Conservation (phyloP, 2,329 filamentous ascomycete species). For the Cordyceps javanica region DNA sequence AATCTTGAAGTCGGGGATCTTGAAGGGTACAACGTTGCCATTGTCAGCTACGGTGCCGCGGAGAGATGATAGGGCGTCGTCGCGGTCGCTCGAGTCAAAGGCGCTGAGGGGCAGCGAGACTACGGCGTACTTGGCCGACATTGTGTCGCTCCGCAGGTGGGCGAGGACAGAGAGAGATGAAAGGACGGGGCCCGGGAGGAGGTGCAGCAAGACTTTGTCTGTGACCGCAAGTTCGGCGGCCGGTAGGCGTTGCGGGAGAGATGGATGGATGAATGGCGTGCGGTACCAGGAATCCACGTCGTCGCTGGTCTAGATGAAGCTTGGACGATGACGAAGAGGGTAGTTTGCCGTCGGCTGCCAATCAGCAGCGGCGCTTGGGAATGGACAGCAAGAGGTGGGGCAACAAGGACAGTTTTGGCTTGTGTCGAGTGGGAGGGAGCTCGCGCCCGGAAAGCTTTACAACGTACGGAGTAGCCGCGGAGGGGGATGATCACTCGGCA, state of each 20-base stretch:
- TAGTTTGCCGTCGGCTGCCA: background rate
- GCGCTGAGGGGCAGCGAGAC: conserved; percentile 86
- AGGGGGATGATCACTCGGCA: too few species aligned
- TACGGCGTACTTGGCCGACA: conserved; percentile 69
- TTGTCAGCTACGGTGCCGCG: conserved; percentile 69
- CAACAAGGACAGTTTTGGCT: background rate
- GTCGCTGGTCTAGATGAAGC: background rate
- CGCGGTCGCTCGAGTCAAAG: conserved; percentile 70
- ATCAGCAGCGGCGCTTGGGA: background rate
- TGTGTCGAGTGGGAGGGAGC: background rate
- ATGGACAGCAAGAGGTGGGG: background rate
- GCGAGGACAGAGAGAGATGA: background rate
- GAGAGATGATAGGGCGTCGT: conserved; percentile 75
- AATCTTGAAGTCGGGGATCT: conserved; percentile 93
- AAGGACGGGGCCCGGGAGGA: background rate
- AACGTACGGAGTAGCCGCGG: too few species aligned
- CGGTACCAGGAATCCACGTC: background rate
- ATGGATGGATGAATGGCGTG: background rate
- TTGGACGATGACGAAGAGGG: conserved; percentile 9
- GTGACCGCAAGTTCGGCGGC: background rate
- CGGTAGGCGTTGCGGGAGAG: background rate
- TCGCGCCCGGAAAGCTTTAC: too few species aligned
- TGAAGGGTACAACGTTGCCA: conserved; percentile 69
- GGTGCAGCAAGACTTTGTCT: background rate
- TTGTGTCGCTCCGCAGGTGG: conserved; percentile 21